Percentiles rank a stretch among this genome's conserved stretches.
These are phyloP conservation scores for Saccharomycopsis sp. DNA, from an alignment of 805 yeast genomes.

Conservation along the genomic window DNA sequence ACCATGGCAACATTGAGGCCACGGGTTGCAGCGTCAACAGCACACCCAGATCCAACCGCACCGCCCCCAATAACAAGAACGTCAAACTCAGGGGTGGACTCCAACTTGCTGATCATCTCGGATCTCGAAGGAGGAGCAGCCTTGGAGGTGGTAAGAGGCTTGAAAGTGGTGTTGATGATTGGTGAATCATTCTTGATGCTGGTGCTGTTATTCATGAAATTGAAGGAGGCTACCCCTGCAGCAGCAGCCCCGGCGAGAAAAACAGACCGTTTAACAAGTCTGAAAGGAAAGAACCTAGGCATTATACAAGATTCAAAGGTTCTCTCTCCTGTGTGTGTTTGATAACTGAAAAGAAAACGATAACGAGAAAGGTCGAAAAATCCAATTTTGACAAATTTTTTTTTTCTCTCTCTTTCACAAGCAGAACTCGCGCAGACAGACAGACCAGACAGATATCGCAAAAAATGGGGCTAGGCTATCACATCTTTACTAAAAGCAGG, in stretches of 20 bases:
- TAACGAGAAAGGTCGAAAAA: no score
- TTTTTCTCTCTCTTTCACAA: no score
- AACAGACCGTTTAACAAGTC: background rate
- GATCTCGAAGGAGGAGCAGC: conserved; percentile 49
- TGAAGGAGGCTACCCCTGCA: background rate
- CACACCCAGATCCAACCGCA: conserved; percentile 91
- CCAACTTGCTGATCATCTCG: conserved; percentile 41
- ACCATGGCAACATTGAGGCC: conserved; percentile 83
- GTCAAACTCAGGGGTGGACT: conserved; percentile 52
- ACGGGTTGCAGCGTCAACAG: conserved; percentile 83
- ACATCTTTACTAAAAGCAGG: no score
- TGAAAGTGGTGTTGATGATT: no score
- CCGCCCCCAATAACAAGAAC: conserved; percentile 92
- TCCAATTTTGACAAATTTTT: no score
- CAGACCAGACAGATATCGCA: no score
- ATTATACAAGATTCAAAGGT: no score
- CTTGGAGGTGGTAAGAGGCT: conserved; percentile 35
- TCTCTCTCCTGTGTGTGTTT: no score
- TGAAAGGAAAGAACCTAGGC: background rate
- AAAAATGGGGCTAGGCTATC: no score
- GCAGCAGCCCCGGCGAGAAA: background rate
- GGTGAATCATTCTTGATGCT: no score
- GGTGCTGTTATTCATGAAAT: background rate
- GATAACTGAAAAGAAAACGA: no score
- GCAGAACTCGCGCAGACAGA: no score